Percentiles rank a stretch among this genome's conserved stretches.
Evolutionary conservation across 495 filamentous ascomycete species (phyloP).

Genomic region (Penicillium dipodomyicola): DNA sequence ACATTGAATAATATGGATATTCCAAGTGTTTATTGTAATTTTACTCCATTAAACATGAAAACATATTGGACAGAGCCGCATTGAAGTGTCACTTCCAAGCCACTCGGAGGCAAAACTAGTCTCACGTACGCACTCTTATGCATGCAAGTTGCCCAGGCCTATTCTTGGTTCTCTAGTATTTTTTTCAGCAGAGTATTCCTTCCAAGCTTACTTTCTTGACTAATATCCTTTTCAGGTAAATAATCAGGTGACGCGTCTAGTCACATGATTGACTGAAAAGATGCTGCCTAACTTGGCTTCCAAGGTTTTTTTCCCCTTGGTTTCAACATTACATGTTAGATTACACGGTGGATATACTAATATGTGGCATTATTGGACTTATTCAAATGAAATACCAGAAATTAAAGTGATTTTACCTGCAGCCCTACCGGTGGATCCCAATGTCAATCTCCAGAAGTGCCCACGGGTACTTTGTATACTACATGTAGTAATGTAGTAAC

Average conservation of each 20-base stretch:
- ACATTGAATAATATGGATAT: too few relatives aligned
- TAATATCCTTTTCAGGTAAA: too few relatives aligned
- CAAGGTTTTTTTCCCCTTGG: not conserved
- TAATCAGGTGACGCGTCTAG: too few relatives aligned
- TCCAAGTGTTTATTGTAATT: too few relatives aligned
- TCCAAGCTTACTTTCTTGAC: too few relatives aligned
- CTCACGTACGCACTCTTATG: constrained; percentile 1
- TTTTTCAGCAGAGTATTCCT: not conserved
- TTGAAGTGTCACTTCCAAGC: not conserved
- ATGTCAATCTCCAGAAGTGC: not conserved
- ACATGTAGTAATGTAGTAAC: too few relatives aligned
- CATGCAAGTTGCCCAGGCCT: not conserved
- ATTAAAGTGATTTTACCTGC: constrained; percentile 10
- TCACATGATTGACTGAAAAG: not conserved
- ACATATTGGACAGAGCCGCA: not conserved
- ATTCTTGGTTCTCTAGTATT: not conserved
- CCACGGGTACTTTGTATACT: not conserved
- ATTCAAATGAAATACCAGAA: too few relatives aligned
- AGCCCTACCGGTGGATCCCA: constrained; percentile 18
- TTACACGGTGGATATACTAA: not conserved
- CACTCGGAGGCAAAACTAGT: not conserved
- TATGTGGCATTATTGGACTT: too few relatives aligned
- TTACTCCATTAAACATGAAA: not conserved
- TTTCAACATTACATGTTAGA: not conserved
- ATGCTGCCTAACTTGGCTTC: constrained; percentile 2